These are phyloP conservation scores for Dendryphion nanum DNA, from an alignment of 2,329 filamentous ascomycete genomes.

Conservation along the genomic window DNA sequence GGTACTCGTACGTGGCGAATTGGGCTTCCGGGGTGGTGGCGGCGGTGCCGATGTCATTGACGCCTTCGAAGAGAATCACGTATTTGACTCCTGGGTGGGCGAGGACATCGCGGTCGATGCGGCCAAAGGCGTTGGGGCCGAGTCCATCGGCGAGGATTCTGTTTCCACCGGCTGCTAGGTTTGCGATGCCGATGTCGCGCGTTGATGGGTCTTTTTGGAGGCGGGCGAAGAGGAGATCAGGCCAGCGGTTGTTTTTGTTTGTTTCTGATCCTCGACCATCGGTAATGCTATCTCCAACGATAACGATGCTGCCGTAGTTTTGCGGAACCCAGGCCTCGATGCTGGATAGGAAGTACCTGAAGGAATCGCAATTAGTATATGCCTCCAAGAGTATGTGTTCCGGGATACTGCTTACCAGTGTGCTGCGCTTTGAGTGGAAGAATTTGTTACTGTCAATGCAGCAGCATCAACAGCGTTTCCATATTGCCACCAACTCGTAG, in stretches of 20 bases:
- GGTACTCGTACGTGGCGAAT: conserved; percentile 45
- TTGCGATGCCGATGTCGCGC: conserved; percentile 56
- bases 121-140: conserved; percentile 59
- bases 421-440: conserved; percentile 36
- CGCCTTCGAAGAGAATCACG: conserved; percentile 65
- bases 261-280: conserved; percentile 62
- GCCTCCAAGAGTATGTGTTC: too few relatives aligned
- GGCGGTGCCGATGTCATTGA: conserved; percentile 65
- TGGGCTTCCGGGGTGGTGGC: conserved; percentile 47
- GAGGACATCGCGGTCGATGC: conserved; percentile 65
- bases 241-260: conserved; percentile 57
- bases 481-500: conserved; percentile 58
- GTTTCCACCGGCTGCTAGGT: conserved; percentile 70
- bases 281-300: conserved; percentile 65
- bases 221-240: conserved; percentile 43
- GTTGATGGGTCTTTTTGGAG: conserved; percentile 43
- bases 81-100: conserved; percentile 58
- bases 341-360: conserved; percentile 60
- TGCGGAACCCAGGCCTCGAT: conserved; percentile 55
- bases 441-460: conserved; percentile 46
- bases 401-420: too few relatives aligned
- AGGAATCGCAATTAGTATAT: too few relatives aligned
- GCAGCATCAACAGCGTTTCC: conserved; percentile 56
- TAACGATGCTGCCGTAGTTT: conserved; percentile 47
- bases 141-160: conserved; percentile 61